Base-by-base conservation (phyloP, 257 asterid genomes). In the Przewalskia tangutica region DNA sequence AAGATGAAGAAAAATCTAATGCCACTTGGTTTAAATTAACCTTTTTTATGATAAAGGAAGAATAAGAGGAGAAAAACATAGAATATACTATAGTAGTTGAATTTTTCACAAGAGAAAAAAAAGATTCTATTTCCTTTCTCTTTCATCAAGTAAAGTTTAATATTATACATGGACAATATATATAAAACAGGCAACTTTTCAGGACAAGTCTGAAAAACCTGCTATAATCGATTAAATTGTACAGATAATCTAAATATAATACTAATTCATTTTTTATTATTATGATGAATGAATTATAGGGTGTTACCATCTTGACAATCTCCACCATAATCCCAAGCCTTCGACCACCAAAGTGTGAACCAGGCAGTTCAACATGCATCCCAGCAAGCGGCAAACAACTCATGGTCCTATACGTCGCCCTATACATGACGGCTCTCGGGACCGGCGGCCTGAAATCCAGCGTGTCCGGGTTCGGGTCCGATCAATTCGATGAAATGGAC, bases 401-500 rank as follows among this genome's bases (percentile, higher is more conserved):
- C 0, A 27, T 84, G 55, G 90, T 87, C 78, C 96, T 94, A 65
- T 91, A 87, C 87, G 16, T 76, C 3, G 95, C 97, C 2, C 85
- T 94, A 3, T 94, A 94, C 79, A 87, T 92, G 40, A 94, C 98
- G 0, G 98, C 98, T 8, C 90, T 94, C 0, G 98, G 98, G 48
- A 94, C 97, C 4, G 98, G 97, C 0, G 98, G 98, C 8, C 84
- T 93, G 2, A 94, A 94, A 54, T 94, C 98, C 7, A 94, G 98
- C 56, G 97, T 94, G 13, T 94, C 98, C 2, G 98, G 98, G 0
- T 93, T 94, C 34, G 97, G 97, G 0, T 91, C 98, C 0, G 97
- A 94, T 59, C 98, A 94, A 51, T 94, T 94, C 79, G 98, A 94
- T 44, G 97, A 94, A 1, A 77, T 90, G 0, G 91, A 93, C 83